A percentile compares a stretch with the other conserved stretches of the same genome.
Conservation (phyloP, 164 flowering plant genomes). For the Tinospora cordifolia region DNA sequence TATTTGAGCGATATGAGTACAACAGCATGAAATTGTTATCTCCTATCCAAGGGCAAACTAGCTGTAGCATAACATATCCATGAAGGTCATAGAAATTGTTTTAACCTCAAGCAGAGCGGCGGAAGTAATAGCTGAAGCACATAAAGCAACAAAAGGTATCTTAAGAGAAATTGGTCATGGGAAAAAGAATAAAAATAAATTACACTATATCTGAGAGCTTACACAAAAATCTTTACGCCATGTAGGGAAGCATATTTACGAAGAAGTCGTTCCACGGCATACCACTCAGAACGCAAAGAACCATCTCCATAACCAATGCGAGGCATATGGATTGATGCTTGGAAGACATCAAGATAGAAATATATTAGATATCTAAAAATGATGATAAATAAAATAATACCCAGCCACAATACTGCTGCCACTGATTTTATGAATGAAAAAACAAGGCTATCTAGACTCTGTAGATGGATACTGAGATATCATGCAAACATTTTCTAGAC, state of each 20-base stretch:
- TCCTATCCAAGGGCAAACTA: background rate
- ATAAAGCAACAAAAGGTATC: background rate
- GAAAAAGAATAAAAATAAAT: background rate
- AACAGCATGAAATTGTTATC: background rate
- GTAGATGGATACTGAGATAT: no score
- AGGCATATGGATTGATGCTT: conserved; percentile 95
- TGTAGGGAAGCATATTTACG: conserved; percentile 73
- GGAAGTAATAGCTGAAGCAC: conserved; percentile 52
- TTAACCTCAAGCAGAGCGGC: conserved; percentile 20
- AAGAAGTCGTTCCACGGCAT: conserved; percentile 73
- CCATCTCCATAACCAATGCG: conserved; percentile 82
- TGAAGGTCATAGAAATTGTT: background rate
- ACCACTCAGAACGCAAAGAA: conserved; percentile 82
- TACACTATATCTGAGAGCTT: conserved; percentile 31
- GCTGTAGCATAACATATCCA: background rate
- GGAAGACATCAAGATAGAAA: conserved; percentile 3
- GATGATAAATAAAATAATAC: background rate
- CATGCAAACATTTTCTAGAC: no score
- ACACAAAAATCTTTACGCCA: conserved; percentile 70
- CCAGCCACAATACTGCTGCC: background rate
- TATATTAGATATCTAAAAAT: conserved; percentile 1
- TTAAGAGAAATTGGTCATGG: background rate
- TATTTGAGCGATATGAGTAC: background rate
- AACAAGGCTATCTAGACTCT: no score
- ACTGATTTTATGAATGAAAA: no score